phyloP scores from a whole-genome alignment of 306 rosid genomes.

The Cucurbita ficifolia region DNA sequence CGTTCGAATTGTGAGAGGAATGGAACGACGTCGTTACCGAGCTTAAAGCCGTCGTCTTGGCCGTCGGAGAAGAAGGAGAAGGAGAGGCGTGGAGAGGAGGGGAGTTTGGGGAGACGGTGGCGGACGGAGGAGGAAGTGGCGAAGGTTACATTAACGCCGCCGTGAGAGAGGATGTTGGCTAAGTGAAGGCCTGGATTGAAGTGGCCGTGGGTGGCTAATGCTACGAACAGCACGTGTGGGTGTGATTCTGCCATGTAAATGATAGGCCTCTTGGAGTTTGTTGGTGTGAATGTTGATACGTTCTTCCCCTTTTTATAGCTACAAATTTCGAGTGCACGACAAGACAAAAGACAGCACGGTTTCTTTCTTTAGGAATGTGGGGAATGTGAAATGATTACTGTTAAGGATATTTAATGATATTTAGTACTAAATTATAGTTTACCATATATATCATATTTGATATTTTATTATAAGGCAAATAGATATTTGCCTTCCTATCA shows the following conservation, averaged over 20 bases:
- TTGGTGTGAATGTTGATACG: no score
- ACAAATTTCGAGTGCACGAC: no score
- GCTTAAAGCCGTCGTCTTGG: constrained; percentile 4
- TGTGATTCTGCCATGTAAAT: not conserved
- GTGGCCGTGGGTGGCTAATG: constrained; percentile 34
- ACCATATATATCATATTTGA: no score
- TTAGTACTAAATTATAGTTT: no score
- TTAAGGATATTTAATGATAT: no score
- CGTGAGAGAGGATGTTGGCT: constrained; percentile 17
- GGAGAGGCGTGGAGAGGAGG: not conserved
- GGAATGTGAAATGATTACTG: no score
- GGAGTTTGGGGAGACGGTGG: not conserved
- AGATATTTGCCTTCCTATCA: no score
- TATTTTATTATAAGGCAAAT: no score
- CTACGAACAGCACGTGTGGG: constrained; percentile 17
- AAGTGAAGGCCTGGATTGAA: constrained; percentile 35
- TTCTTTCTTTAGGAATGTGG: no score
- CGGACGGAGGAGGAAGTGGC: constrained; percentile 6
- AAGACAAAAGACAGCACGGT: no score
- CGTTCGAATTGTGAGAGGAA: constrained; percentile 1
- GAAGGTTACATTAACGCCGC: constrained; percentile 24
- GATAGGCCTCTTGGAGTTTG: no score
- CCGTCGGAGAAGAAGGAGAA: constrained; percentile 2
- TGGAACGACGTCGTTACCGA: not conserved
- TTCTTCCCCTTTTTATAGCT: no score